Evolutionary conservation across 148 eudicot genomes (phyloP), one percentile per base, ranked within the genome.

Genomic region (Cornus suecica): DNA sequence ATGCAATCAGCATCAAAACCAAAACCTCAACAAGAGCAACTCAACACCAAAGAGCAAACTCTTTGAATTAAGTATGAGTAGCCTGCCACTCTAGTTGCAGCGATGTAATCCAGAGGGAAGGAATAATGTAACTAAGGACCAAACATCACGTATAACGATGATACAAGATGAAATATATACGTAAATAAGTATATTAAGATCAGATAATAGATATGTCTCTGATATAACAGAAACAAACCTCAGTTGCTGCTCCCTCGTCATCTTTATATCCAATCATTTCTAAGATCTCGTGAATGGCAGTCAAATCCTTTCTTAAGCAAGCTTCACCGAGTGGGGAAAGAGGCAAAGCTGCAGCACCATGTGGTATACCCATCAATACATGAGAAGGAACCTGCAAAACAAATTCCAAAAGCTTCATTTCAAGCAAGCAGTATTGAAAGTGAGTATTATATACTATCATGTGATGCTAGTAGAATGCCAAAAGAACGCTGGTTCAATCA

Each of bases 171-270:
- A 28, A 42, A 65, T n/a, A 29, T 10, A 27, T 2, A 29, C 26
- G 31, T 67, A 15, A 22, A 23, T 27, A 74, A 22, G 29, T 28
- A 65, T 48, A 29, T 41, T 64, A 20, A 45, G 23, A 28, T 65
- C 24, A 65, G 9, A 23, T 18, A 6, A 3, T 4, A 41, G 37
- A 11, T 27, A 34, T 25, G 9, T 63, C 41, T 41, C 65, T 54
- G n/a, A 71, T 54, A 70, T 51, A 31, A 32, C 29, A 26, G 73
- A 68, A 71, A 81, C 86, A 81, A 82, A 95, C 99, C 99, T 95
- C 97, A 74, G 99, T 89, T 64, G 94, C 97, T 79, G 97, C 91
- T 77, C 97, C 99, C 80, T 94, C 98, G 7, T 94, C 99, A 78
- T 94, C 97, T 85, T 90, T 94, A 79, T 94, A 94, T 54, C 94